Evolutionary conservation across 2,329 filamentous ascomycete genomes (phyloP).

Genomic region (Nothophaeocryptopus gaeumannii): DNA sequence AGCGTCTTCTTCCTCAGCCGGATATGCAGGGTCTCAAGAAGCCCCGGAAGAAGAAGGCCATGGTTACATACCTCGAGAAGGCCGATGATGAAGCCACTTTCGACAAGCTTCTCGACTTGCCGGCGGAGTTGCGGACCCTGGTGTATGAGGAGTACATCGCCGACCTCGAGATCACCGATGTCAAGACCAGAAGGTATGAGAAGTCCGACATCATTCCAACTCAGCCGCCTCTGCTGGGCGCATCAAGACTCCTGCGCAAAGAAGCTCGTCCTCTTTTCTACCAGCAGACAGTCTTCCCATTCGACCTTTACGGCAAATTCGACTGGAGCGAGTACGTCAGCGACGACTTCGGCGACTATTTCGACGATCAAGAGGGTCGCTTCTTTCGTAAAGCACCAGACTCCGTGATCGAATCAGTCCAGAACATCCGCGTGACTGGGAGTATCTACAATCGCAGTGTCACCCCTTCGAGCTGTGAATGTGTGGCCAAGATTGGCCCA

Average conservation of each 20-base stretch:
- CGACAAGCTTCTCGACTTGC: background rate
- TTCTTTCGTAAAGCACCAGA: too few relatives aligned
- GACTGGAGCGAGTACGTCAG: too few relatives aligned
- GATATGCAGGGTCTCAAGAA: background rate
- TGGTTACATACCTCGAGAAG: background rate
- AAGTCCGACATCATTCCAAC: background rate
- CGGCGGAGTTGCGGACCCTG: background rate
- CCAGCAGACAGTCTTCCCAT: background rate
- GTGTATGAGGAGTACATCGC: background rate
- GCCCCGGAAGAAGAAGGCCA: background rate
- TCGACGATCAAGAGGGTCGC: too few relatives aligned
- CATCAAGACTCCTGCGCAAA: background rate
- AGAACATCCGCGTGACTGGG: too few relatives aligned
- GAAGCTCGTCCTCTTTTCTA: background rate
- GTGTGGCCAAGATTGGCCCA: too few relatives aligned
- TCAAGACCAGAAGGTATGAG: too few relatives aligned
- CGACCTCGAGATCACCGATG: too few relatives aligned
- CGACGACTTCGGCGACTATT: too few relatives aligned
- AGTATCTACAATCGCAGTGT: too few relatives aligned
- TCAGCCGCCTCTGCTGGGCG: background rate
- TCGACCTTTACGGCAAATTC: background rate
- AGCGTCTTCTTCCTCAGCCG: background rate
- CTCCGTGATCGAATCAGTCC: too few relatives aligned
- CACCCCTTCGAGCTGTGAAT: too few relatives aligned
- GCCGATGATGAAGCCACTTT: constrained; percentile 3